These are phyloP conservation scores for Priceomyces castillae DNA, from an alignment of 805 yeast species.

Conservation along the genomic window DNA sequence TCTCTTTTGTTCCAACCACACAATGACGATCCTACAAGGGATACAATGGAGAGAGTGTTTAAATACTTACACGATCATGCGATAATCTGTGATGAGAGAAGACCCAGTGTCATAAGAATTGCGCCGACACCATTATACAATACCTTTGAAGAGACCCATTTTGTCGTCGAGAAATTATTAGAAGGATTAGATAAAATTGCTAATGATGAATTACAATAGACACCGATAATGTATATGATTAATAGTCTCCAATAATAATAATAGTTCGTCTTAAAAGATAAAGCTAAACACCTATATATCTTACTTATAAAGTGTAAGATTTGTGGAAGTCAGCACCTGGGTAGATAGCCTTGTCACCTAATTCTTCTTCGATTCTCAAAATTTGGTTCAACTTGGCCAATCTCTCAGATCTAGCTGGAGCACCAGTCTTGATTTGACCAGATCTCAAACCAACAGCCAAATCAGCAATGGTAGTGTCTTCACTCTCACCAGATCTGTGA, in stretches of 20 bases:
- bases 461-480: slow-evolving; percentile 98
- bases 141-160: slow-evolving; percentile 60
- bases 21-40: slow-evolving; percentile 29
- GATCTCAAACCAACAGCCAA: slow-evolving; percentile 96
- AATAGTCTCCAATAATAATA: no score
- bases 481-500: slow-evolving; percentile 99
- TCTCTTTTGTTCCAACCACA: slow-evolving; percentile 62
- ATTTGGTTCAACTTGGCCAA: slow-evolving; percentile 98
- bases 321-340: slow-evolving; percentile 90
- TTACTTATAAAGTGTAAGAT: slow-evolving; percentile 37
- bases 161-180: slow-evolving; percentile 45
- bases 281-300: background rate
- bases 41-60: slow-evolving; percentile 63
- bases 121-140: slow-evolving; percentile 87
- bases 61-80: slow-evolving; percentile 52
- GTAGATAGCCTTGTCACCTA: slow-evolving; percentile 94
- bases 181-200: slow-evolving; percentile 28
- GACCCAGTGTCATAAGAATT: slow-evolving; percentile 86
- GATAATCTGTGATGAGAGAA: slow-evolving; percentile 81
- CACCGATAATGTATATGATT: background rate
- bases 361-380: slow-evolving; percentile 97
- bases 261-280: no score
- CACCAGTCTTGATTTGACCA: slow-evolving; percentile 99
- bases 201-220: background rate
- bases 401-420: slow-evolving; percentile 99